These are phyloP conservation scores for Sistotremastrum niveocremeum DNA, from an alignment of 768 basidiomycete species.

Conservation along the genomic window DNA sequence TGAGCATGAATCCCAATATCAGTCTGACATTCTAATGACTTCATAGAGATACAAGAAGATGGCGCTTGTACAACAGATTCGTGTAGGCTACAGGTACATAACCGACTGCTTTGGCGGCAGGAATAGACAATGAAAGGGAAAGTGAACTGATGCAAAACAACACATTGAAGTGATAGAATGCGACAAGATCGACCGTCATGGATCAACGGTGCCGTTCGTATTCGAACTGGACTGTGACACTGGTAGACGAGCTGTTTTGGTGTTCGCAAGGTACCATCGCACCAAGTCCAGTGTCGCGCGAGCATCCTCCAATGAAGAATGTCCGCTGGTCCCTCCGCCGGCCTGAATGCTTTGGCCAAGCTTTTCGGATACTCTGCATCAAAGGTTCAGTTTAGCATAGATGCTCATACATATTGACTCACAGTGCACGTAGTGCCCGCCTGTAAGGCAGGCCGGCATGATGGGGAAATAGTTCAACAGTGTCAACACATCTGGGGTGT, in stretches of 20 bases:
- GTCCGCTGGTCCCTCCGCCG: slow-evolving; percentile 60
- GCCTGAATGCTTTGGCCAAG: slow-evolving; percentile 73
- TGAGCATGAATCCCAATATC: too few species aligned
- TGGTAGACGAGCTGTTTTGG: slow-evolving; percentile 1
- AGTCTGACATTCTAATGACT: too few species aligned
- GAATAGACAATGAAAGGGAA: too few species aligned
- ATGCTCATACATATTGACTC: slow-evolving; percentile 8
- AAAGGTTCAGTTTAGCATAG: slow-evolving; percentile 1
- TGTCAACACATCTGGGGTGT: slow-evolving; percentile 79
- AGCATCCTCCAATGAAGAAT: slow-evolving; percentile 87
- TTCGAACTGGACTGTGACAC: too few species aligned
- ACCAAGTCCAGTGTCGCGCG: slow-evolving; percentile 80
- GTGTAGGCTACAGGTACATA: too few species aligned
- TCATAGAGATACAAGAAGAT: too few species aligned
- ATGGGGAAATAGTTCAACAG: slow-evolving; percentile 79
- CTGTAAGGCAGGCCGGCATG: slow-evolving; percentile 62
- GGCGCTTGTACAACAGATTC: too few species aligned
- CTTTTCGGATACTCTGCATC: slow-evolving; percentile 63
- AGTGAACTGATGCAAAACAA: too few species aligned
- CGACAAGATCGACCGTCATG: too few species aligned
- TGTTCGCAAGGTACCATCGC: slow-evolving; percentile 65
- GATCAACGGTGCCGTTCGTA: too few species aligned
- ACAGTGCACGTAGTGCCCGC: slow-evolving; percentile 75
- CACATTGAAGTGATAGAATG: too few species aligned
- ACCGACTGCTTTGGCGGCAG: too few species aligned